Evolutionary conservation across 805 yeast species (phyloP).

Genomic region (Candida insectorum): DNA sequence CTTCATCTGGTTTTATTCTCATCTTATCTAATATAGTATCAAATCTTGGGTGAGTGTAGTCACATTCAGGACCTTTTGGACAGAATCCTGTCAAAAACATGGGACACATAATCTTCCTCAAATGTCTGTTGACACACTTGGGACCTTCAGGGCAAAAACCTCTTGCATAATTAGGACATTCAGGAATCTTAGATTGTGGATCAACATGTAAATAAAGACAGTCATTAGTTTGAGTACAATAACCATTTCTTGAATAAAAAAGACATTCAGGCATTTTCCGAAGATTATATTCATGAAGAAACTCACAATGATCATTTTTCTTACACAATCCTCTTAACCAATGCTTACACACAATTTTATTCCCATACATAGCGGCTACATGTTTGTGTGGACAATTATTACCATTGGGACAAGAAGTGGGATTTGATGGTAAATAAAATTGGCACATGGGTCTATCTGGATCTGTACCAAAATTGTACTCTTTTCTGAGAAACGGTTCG

Average conservation of each 20-base stretch:
- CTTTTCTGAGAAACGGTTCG: slow-evolving; percentile 78
- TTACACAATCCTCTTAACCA: slow-evolving; percentile 98
- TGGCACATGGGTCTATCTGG: slow-evolving; percentile 90
- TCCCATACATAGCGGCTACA: slow-evolving; percentile 48
- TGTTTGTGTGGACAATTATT: slow-evolving; percentile 85
- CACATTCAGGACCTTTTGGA: slow-evolving; percentile 81
- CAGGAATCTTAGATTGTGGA: slow-evolving; percentile 84
- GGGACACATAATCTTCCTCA: slow-evolving; percentile 72
- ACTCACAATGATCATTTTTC: slow-evolving; percentile 95
- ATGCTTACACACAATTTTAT: slow-evolving; percentile 88
- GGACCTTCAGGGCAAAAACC: slow-evolving; percentile 96
- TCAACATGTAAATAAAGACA: slow-evolving; percentile 91
- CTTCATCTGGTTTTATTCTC: slow-evolving; percentile 42
- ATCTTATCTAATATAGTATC: slow-evolving; percentile 41
- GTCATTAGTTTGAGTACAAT: slow-evolving; percentile 90
- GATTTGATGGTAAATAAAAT: slow-evolving; percentile 51
- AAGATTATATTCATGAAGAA: slow-evolving; percentile 88
- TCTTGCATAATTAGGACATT: slow-evolving; percentile 74
- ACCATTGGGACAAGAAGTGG: slow-evolving; percentile 80
- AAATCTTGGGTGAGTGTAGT: slow-evolving; percentile 79
- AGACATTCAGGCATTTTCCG: slow-evolving; percentile 97
- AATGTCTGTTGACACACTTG: slow-evolving; percentile 75
- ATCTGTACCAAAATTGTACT: slow-evolving; percentile 77
- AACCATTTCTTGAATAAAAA: slow-evolving; percentile 76
- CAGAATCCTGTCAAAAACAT: slow-evolving; percentile 87